Evolutionary conservation across 2,329 filamentous ascomycete species (phyloP), one percentile per base, ranked within the genome.

Genomic region (Colletotrichum liaoningense): DNA sequence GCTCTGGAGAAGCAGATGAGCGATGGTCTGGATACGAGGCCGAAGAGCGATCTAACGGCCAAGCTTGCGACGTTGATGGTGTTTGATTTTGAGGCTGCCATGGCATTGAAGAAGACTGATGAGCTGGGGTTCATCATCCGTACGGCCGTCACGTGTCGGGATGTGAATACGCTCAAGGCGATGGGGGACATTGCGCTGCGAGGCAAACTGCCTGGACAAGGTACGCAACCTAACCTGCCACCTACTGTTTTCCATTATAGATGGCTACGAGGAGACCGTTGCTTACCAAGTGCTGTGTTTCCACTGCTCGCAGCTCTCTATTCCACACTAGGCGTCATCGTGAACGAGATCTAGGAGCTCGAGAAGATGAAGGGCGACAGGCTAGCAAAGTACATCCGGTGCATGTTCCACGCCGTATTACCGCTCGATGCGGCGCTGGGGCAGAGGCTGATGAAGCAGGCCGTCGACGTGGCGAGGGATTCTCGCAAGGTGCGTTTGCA

Each of bases 81-180:
- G 0, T 94, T 95, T 75, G 93, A 97, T 76, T 93, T 97, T 74
- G 95, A 98, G 83, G 93, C 91, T 2, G 90, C 92, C 0, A 83
- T 93, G 52, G 87, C 86, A 38, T 84, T 97, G 5, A 88, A 91
- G 72, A 86, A 88, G 24, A 97, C 92, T 93, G 88, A 93, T 56
- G 87, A 89, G 49, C 83, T 97, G 1, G 84, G 86, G 5, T 81
- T 84, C 19, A 89, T 95, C 8, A 87, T 97, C 26, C 78, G 87
- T 67, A 87, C 85, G 65, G 86, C 87, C 1, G 82, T 81, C 6
- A 65, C 77, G 0, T 90, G 86, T 69, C 80, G 82, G 22, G 85
- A 85, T 63, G 81, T 86, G 42, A 76, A 79, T 4, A 84, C 89
- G 22, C 89, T 89, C 69, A 91, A 93, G 74, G 85, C 89, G 1